Conservation (phyloP, 192 early-diverging fungal genomes). For the Backusella macrospora region DNA sequence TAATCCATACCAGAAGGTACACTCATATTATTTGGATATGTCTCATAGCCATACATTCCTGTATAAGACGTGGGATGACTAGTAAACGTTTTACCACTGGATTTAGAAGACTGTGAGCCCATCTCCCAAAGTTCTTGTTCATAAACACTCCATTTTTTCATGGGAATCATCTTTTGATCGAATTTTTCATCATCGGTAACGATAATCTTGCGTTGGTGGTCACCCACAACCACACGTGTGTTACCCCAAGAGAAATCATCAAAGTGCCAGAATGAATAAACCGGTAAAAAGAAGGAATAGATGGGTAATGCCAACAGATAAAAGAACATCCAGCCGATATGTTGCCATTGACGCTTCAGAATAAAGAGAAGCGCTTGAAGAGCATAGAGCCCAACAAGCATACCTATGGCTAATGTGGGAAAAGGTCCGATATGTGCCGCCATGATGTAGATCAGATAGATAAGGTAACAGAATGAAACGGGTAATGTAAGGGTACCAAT, state of each 20-base stretch:
- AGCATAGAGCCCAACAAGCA: conserved; percentile 85
- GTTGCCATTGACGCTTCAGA: conserved; percentile 77
- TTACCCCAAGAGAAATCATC: conserved; percentile 99
- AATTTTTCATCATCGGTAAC: conserved; percentile 78
- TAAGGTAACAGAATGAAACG: conserved; percentile 80
- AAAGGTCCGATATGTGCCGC: conserved; percentile 64
- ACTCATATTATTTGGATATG: conserved; percentile 3
- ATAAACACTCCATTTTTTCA: conserved; percentile 87
- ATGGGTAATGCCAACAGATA: conserved; percentile 90
- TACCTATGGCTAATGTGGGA: conserved; percentile 77
- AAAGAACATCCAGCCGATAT: conserved; percentile 85
- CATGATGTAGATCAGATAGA: conserved; percentile 76
- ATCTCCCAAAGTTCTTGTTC: conserved; percentile 80
- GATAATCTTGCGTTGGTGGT: conserved; percentile 64
- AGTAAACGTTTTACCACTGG: conserved; percentile 38
- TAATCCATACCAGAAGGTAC: conserved; percentile 26
- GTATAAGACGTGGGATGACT: conserved; percentile 14
- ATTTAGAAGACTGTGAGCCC: conserved; percentile 48
- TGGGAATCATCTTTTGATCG: conserved; percentile 82
- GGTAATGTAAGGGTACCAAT: conserved; percentile 79
- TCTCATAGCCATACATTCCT: not conserved
- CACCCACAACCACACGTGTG: conserved; percentile 82
- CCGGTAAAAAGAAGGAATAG: conserved; percentile 87
- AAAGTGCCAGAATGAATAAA: conserved; percentile 99
- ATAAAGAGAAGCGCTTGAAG: conserved; percentile 87